Percentiles rank a stretch among this genome's conserved stretches.
Evolutionary conservation across 768 basidiomycete genomes (phyloP).

Genomic region (Tephrocybe sp.): DNA sequence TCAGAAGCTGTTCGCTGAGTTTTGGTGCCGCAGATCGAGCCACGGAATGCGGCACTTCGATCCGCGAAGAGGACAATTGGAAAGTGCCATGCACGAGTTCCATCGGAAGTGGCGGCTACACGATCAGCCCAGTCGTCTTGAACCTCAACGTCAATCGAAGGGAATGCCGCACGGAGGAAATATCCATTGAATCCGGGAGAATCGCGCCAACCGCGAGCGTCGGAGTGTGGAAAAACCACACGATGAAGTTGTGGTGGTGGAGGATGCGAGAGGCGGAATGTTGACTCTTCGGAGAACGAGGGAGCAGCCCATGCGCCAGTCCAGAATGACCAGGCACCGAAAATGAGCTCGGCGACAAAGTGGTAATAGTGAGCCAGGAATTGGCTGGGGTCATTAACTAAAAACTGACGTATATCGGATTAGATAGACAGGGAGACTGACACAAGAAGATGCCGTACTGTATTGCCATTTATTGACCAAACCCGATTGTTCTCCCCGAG

Average conservation of each 20-base stretch:
- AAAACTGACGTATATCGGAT: conserved; percentile 31
- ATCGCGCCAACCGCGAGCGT: conserved; percentile 71
- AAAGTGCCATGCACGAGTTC: conserved; percentile 67
- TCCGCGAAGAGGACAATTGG: conserved; percentile 70
- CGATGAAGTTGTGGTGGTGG: conserved; percentile 60
- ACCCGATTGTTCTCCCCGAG: conserved; percentile 45
- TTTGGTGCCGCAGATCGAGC: conserved; percentile 56
- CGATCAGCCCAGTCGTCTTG: conserved; percentile 75
- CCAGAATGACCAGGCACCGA: conserved; percentile 79
- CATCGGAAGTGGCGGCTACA: conserved; percentile 27
- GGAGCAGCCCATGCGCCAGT: conserved; percentile 44
- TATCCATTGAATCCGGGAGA: conserved; percentile 74
- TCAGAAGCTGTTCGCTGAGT: conserved; percentile 75
- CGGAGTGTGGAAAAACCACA: conserved; percentile 67
- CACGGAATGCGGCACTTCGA: conserved; percentile 75
- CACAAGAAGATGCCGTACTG: conserved; percentile 40
- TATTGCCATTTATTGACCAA: conserved; percentile 70
- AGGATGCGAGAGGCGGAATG: conserved; percentile 10
- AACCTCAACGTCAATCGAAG: conserved; percentile 66
- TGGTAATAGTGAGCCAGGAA: conserved; percentile 90
- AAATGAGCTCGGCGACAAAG: conserved; percentile 77
- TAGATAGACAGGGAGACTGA: background rate
- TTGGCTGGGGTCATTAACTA: conserved; percentile 71
- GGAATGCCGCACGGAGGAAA: conserved; percentile 74
- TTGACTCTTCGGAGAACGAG: conserved; percentile 18